phyloP scores from a whole-genome alignment of 1,284 basidiomycete genomes.

The Mixia osmundae region DNA sequence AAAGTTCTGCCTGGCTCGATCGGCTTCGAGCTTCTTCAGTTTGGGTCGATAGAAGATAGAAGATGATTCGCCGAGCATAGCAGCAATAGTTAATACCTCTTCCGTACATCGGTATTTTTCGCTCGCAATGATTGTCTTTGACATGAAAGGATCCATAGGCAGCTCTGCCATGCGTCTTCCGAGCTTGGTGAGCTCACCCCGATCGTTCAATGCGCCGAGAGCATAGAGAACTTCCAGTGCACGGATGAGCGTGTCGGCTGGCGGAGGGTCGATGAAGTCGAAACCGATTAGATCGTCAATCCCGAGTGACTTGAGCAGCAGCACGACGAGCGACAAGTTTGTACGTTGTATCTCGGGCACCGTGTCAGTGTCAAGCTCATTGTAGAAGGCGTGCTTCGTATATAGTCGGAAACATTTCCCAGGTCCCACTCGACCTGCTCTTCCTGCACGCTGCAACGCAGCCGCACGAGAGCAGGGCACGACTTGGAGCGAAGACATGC shows the following conservation, averaged over 20 bases:
- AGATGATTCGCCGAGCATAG: slow-evolving; percentile 87
- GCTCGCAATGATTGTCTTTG: slow-evolving; percentile 84
- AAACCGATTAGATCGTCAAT: slow-evolving; percentile 39
- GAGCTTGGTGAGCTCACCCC: slow-evolving; percentile 84
- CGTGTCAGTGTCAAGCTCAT: slow-evolving; percentile 36
- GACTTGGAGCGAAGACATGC: slow-evolving; percentile 83
- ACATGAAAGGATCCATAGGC: slow-evolving; percentile 93
- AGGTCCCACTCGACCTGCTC: slow-evolving; percentile 89
- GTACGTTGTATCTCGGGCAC: slow-evolving; percentile 34
- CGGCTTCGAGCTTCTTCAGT: slow-evolving; percentile 67
- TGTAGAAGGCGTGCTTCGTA: slow-evolving; percentile 39
- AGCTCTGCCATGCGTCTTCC: slow-evolving; percentile 97
- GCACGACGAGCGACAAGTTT: slow-evolving; percentile 30
- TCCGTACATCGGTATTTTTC: slow-evolving; percentile 90
- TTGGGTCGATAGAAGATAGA: slow-evolving; percentile 93
- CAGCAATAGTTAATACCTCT: slow-evolving; percentile 86
- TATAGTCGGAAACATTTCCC: slow-evolving; percentile 84
- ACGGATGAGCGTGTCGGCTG: slow-evolving; percentile 91
- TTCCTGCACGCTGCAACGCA: slow-evolving; percentile 85
- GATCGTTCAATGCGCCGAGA: slow-evolving; percentile 82
- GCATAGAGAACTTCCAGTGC: slow-evolving; percentile 85
- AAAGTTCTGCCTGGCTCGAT: slow-evolving; percentile 91
- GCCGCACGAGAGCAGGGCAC: slow-evolving; percentile 92
- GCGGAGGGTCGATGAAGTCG: slow-evolving; percentile 40
- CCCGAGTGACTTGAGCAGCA: slow-evolving; percentile 36